Conservation (phyloP, 192 early-diverging fungal species). For the Ramicandelaber brevisporus region DNA sequence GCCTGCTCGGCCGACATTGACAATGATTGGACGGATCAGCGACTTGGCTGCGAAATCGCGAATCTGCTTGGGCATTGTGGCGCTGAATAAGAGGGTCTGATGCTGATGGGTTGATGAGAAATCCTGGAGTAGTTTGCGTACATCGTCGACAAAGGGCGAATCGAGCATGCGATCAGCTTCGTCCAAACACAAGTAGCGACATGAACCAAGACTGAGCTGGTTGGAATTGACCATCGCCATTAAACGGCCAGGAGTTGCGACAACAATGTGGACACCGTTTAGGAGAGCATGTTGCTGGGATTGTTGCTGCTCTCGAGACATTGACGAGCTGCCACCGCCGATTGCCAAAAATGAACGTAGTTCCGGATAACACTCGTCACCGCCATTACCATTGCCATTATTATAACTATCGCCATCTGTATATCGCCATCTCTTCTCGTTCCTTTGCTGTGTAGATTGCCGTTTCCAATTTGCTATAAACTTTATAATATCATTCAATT, state of each 20-base stretch:
- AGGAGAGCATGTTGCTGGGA: constrained; percentile 53
- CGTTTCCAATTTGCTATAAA: constrained; percentile 22
- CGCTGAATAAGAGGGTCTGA: constrained; percentile 88
- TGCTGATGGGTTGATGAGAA: constrained; percentile 35
- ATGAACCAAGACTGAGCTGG: constrained; percentile 69
- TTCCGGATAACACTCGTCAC: constrained; percentile 39
- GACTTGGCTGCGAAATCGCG: constrained; percentile 84
- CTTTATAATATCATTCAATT: constrained; percentile 35
- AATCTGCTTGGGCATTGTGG: constrained; percentile 97
- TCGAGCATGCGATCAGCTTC: constrained; percentile 99
- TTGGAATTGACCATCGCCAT: constrained; percentile 74
- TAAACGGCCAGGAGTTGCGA: constrained; percentile 85
- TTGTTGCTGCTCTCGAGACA: too few relatives aligned
- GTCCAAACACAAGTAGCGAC: constrained; percentile 83
- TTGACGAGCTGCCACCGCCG: constrained; percentile 89
- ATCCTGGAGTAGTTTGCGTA: constrained; percentile 25
- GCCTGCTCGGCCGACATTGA: constrained; percentile 96
- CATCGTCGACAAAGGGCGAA: constrained; percentile 95
- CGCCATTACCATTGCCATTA: too few relatives aligned
- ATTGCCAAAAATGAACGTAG: constrained; percentile 66
- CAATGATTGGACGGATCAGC: constrained; percentile 65
- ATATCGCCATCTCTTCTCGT: too few relatives aligned
- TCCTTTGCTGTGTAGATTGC: too few relatives aligned
- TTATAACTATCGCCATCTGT: too few relatives aligned
- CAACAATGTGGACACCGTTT: constrained; percentile 72